These are phyloP conservation scores for Cladorrhinum samala DNA, from an alignment of 495 filamentous ascomycete genomes.

Conservation along the genomic window DNA sequence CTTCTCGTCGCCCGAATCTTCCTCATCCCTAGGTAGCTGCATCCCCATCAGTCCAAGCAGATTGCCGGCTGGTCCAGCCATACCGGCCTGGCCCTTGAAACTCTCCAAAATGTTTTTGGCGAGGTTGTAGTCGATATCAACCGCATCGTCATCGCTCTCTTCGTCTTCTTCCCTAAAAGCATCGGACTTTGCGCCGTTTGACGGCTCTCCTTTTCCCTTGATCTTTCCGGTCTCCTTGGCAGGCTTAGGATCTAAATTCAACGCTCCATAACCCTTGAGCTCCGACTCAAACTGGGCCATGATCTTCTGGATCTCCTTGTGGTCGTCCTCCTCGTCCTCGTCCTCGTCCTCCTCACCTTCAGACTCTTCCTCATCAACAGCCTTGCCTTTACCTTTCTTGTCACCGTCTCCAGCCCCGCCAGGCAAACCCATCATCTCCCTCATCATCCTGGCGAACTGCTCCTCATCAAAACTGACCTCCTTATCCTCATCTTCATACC, in stretches of 20 bases:
- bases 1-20: constrained; percentile 29
- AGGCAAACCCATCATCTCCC: constrained; percentile 89
- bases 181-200: constrained; percentile 16
- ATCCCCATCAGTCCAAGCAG: constrained; percentile 80
- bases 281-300: constrained; percentile 78
- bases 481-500: constrained; percentile 57
- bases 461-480: constrained; percentile 77
- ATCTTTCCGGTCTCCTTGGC: constrained; percentile 2
- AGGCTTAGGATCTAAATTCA: constrained; percentile 51
- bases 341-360: constrained; percentile 35
- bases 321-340: constrained; percentile 49
- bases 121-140: constrained; percentile 78
- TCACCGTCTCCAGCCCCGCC: constrained; percentile 9
- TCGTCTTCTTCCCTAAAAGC: constrained; percentile 22
- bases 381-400: constrained; percentile 17
- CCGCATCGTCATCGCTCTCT: constrained; percentile 44
- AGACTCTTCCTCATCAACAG: constrained; percentile 8
- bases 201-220: constrained; percentile 14
- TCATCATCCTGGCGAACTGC: constrained; percentile 82
- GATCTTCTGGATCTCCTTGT: constrained; percentile 57
- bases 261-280: constrained; percentile 66
- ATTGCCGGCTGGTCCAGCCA: constrained; percentile 79
- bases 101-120: constrained; percentile 88
- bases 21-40: constrained; percentile 71
- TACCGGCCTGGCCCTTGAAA: constrained; percentile 80